Evolutionary conservation across 371 early-diverging fungal species (phyloP).

Genomic region (Apophysomyces sp.): DNA sequence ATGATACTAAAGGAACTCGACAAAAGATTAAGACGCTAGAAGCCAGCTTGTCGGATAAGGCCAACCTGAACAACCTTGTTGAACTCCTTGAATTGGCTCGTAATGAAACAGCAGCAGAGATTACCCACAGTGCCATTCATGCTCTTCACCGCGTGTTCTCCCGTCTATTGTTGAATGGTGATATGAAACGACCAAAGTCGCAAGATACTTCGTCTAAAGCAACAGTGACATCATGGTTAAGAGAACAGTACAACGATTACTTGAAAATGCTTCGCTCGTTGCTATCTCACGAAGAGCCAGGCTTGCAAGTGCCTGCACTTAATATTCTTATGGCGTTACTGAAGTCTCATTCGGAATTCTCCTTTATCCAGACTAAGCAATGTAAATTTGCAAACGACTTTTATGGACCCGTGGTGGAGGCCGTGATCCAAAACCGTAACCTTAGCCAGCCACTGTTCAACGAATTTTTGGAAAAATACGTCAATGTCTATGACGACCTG

Average conservation of each 20-base stretch:
- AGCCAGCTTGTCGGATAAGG: slow-evolving; percentile 51
- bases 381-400: slow-evolving; percentile 54
- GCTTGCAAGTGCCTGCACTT: slow-evolving; percentile 74
- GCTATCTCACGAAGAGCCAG: slow-evolving; percentile 64
- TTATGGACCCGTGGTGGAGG: slow-evolving; percentile 54
- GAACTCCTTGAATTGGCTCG: slow-evolving; percentile 52
- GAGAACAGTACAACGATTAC: slow-evolving; percentile 68
- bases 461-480: slow-evolving; percentile 66
- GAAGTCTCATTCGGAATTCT: slow-evolving; percentile 58
- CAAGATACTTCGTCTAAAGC: slow-evolving; percentile 40
- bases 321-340: slow-evolving; percentile 65
- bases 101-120: slow-evolving; percentile 21
- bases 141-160: slow-evolving; percentile 73
- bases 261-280: slow-evolving; percentile 46
- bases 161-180: slow-evolving; percentile 63
- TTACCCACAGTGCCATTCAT: slow-evolving; percentile 62
- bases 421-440: slow-evolving; percentile 52
- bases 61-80: slow-evolving; percentile 62
- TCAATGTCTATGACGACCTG: slow-evolving; percentile 81
- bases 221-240: slow-evolving; percentile 73
- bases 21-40: slow-evolving; percentile 52
- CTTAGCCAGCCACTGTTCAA: slow-evolving; percentile 61
- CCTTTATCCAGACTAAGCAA: slow-evolving; percentile 24
- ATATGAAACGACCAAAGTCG: slow-evolving; percentile 44
- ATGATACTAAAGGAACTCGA: slow-evolving; percentile 20